Conservation (phyloP, 176 grass and related monocot genomes). For the Bonia amplexicaulis region DNA sequence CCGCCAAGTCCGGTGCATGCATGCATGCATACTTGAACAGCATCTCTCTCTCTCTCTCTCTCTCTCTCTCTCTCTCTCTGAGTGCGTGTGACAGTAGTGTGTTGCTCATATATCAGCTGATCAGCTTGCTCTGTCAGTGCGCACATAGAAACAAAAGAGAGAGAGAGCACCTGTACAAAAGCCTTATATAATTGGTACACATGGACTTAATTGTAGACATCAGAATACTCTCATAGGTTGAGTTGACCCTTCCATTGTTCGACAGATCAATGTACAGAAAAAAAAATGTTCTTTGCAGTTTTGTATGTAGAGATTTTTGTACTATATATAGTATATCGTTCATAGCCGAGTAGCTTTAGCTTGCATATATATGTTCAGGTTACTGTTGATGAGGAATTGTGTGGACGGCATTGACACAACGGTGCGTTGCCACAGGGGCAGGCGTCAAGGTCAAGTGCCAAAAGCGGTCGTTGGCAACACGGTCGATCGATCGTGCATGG, state of each 20-base stretch:
- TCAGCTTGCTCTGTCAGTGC: not conserved
- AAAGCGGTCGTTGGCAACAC: constrained; percentile 28
- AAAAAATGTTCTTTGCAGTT: not conserved
- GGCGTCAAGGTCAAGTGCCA: constrained; percentile 26
- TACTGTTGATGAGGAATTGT: not conserved
- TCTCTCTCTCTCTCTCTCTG: not conserved
- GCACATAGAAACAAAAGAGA: not conserved
- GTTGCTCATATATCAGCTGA: constrained; percentile 29
- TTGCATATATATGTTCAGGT: not conserved
- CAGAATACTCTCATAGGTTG: not conserved
- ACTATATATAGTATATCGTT: too few relatives aligned
- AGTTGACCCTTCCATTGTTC: too few relatives aligned
- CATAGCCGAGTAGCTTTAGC: not conserved
- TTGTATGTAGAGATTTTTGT: not conserved
- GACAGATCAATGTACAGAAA: not conserved
- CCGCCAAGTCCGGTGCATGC: not conserved
- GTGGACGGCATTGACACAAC: constrained; percentile 28
- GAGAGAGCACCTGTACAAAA: not conserved
- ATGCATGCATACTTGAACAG: not conserved
- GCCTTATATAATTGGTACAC: constrained; percentile 38
- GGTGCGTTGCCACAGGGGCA: not conserved
- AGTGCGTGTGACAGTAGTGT: not conserved
- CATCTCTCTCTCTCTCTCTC: not conserved
- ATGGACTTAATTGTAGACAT: not conserved
- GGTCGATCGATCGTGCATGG: not conserved